Conservation (phyloP, 1,139 yeast species). For the Debaryomycetaceae sp. region DNA sequence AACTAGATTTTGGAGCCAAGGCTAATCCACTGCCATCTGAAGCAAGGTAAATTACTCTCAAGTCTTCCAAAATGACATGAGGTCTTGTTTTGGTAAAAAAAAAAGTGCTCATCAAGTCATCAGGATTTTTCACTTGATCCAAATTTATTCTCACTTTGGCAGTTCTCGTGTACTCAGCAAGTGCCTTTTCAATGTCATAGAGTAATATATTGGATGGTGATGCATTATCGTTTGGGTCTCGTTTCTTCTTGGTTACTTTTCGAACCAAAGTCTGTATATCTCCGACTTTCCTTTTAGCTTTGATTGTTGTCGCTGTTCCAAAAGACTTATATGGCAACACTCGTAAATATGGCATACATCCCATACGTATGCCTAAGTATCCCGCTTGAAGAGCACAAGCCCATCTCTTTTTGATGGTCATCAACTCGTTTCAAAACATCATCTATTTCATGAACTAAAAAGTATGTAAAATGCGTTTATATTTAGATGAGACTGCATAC, state of each 20-base stretch:
- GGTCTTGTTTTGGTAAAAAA: slow-evolving; percentile 22
- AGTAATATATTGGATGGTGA: slow-evolving; percentile 20
- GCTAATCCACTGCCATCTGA: slow-evolving; percentile 41
- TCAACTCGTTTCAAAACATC: not conserved
- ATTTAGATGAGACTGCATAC: not conserved
- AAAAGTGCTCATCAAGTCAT: slow-evolving; percentile 24
- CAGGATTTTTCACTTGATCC: slow-evolving; percentile 20
- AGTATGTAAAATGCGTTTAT: not conserved
- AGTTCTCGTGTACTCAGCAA: slow-evolving; percentile 10
- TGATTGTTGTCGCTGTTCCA: not conserved
- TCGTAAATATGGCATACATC: too few relatives aligned
- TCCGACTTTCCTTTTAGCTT: not conserved
- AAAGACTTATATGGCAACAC: too few relatives aligned
- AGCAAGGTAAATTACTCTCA: slow-evolving; percentile 27
- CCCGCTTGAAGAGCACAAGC: not conserved
- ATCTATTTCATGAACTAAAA: not conserved
- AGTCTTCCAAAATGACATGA: slow-evolving; percentile 13
- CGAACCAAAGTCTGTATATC: slow-evolving; percentile 1
- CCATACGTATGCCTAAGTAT: too few relatives aligned
- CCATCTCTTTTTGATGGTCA: not conserved
- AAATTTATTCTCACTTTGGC: slow-evolving; percentile 6
- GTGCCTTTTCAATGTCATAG: slow-evolving; percentile 23
- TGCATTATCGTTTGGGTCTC: slow-evolving; percentile 28
- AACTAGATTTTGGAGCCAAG: slow-evolving; percentile 23
- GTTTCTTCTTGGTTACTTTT: slow-evolving; percentile 14